These are phyloP conservation scores for Globisporangium nunn DNA, from an alignment of 352 stramenopile genomes.

Conservation along the genomic window DNA sequence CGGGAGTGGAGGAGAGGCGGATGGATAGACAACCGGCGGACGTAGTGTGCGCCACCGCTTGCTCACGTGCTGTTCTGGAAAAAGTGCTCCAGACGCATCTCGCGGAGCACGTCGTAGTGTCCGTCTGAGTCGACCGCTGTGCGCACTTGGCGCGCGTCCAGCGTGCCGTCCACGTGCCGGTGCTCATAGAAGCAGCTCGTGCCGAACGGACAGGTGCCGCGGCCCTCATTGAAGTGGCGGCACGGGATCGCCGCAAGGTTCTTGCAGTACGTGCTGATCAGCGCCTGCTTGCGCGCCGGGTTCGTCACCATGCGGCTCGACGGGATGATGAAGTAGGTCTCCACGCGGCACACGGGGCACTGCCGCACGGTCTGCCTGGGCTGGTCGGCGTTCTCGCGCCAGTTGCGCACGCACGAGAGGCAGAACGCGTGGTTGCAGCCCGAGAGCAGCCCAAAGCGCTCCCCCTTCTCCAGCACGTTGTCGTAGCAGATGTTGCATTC, in stretches of 20 bases:
- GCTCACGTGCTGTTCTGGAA: slow-evolving; percentile 24
- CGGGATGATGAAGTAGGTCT: slow-evolving; percentile 82
- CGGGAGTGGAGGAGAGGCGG: background rate
- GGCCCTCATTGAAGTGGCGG: slow-evolving; percentile 77
- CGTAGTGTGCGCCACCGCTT: no score
- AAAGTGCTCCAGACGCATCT: slow-evolving; percentile 68
- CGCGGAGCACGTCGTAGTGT: slow-evolving; percentile 67
- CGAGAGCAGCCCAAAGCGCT: slow-evolving; percentile 79
- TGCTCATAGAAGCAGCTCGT: slow-evolving; percentile 86
- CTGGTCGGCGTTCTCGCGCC: slow-evolving; percentile 51
- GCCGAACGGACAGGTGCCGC: slow-evolving; percentile 78
- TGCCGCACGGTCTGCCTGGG: slow-evolving; percentile 74
- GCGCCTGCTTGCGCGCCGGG: slow-evolving; percentile 50
- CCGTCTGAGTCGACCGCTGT: slow-evolving; percentile 65
- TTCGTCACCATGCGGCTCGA: slow-evolving; percentile 74
- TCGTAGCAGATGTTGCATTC: slow-evolving; percentile 88
- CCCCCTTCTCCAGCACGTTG: slow-evolving; percentile 56
- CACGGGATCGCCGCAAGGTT: slow-evolving; percentile 75
- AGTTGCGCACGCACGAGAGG: slow-evolving; percentile 77
- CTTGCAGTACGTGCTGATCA: slow-evolving; percentile 67
- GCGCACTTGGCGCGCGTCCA: slow-evolving; percentile 54
- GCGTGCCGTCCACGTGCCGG: slow-evolving; percentile 52
- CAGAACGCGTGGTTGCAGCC: slow-evolving; percentile 81
- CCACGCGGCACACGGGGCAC: slow-evolving; percentile 67
- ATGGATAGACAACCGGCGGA: background rate